phyloP scores from a whole-genome alignment of 2,329 filamentous ascomycete genomes.

The Exophiala dermatitidis region DNA sequence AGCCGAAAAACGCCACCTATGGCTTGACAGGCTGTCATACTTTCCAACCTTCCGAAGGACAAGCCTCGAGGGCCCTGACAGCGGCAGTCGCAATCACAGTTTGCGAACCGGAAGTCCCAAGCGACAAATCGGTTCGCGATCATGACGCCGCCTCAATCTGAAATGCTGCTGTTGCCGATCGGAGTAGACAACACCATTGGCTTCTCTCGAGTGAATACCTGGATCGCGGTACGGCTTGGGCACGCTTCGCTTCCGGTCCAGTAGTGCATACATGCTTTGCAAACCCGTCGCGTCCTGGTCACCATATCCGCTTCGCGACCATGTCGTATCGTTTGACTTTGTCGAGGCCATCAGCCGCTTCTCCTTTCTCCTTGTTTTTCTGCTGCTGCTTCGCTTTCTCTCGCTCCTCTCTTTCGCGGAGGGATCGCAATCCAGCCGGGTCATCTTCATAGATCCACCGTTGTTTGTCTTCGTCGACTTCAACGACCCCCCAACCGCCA shows the following conservation, averaged over 20 bases:
- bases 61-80: background rate
- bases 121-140: no score
- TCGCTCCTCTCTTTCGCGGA: conserved; percentile 56
- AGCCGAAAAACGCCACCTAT: no score
- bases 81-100: no score
- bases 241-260: background rate
- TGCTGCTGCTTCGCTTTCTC: conserved; percentile 50
- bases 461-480: conserved; percentile 80
- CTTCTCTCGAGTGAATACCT: no score
- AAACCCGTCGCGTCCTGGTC: background rate
- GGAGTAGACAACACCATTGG: background rate
- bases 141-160: background rate
- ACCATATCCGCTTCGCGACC: conserved; percentile 97
- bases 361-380: conserved; percentile 54
- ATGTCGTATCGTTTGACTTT: conserved; percentile 79
- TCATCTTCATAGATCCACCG: conserved; percentile 84
- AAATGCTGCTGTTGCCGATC: background rate
- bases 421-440: conserved; percentile 58
- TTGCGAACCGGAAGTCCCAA: no score
- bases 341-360: conserved; percentile 51
- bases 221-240: no score
- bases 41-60: background rate
- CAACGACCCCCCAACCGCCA: conserved; percentile 77
- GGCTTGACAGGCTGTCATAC: background rate
- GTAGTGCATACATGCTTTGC: background rate